These are phyloP conservation scores for Postia placenta DNA, from an alignment of 768 basidiomycete species.

Conservation along the genomic window DNA sequence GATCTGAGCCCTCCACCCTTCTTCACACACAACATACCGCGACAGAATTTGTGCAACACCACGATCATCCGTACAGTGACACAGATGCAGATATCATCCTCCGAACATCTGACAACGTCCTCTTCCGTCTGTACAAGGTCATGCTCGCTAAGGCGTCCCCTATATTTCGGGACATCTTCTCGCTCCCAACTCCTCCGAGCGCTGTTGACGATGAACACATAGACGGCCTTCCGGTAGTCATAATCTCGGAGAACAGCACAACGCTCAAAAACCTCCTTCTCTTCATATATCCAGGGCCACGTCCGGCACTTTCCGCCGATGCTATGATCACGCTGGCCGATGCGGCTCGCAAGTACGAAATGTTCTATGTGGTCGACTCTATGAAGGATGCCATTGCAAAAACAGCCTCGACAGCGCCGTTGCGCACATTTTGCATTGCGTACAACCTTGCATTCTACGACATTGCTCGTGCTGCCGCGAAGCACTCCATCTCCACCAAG, in stretches of 20 bases:
- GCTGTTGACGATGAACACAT: too few species aligned
- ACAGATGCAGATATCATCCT: slow-evolving; percentile 37
- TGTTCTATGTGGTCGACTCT: not conserved
- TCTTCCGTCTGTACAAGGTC: slow-evolving; percentile 39
- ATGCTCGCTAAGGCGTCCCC: slow-evolving; percentile 37
- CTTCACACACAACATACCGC: too few species aligned
- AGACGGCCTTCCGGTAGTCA: slow-evolving; percentile 7
- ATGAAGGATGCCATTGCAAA: not conserved
- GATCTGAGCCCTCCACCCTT: too few species aligned
- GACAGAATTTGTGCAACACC: too few species aligned
- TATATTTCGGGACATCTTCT: slow-evolving; percentile 30
- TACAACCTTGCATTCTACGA: not conserved
- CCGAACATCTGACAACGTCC: slow-evolving; percentile 33
- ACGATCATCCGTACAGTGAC: slow-evolving; percentile 28
- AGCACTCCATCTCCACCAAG: not conserved
- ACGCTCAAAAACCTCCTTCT: slow-evolving; percentile 9
- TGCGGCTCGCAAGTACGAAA: slow-evolving; percentile 13
- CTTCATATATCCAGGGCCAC: slow-evolving; percentile 6
- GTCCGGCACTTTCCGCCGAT: not conserved
- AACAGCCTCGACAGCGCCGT: not conserved
- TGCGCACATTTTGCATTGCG: not conserved
- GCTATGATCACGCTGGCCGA: slow-evolving; percentile 4
- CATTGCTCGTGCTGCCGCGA: not conserved
- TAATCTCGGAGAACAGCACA: slow-evolving; percentile 1
- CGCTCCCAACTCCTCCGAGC: slow-evolving; percentile 11